Evolutionary conservation across 495 filamentous ascomycete species (phyloP).

Genomic region (Penicillium maclennaniae): DNA sequence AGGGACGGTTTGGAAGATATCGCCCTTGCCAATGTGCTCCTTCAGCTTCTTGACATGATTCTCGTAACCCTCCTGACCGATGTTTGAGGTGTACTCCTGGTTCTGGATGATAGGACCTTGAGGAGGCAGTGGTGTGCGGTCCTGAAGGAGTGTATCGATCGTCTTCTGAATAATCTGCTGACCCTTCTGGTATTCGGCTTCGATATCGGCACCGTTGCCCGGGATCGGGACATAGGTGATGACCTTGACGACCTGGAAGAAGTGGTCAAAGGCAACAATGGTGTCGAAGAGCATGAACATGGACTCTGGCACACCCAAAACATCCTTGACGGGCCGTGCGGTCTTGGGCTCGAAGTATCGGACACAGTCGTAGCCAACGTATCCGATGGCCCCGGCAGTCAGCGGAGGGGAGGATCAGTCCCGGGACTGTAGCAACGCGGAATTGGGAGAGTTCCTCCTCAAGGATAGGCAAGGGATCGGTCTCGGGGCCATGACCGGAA

Average conservation of each 20-base stretch:
- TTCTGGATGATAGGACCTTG: slow-evolving; percentile 67
- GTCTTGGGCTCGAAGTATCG: slow-evolving; percentile 97
- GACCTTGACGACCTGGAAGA: slow-evolving; percentile 86
- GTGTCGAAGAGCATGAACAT: slow-evolving; percentile 98
- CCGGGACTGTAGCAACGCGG: slow-evolving; percentile 75
- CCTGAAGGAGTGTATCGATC: slow-evolving; percentile 63
- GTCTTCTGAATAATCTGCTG: slow-evolving; percentile 57
- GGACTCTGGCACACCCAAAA: slow-evolving; percentile 82
- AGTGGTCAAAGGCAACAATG: slow-evolving; percentile 91
- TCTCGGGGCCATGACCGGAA: slow-evolving; percentile 73
- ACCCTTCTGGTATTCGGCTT: slow-evolving; percentile 61
- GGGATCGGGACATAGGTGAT: slow-evolving; percentile 74
- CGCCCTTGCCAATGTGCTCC: slow-evolving; percentile 79
- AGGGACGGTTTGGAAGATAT: slow-evolving; percentile 97
- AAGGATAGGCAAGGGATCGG: slow-evolving; percentile 77
- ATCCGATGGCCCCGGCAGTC: slow-evolving; percentile 90
- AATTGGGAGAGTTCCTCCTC: slow-evolving; percentile 73
- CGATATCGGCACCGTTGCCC: slow-evolving; percentile 47
- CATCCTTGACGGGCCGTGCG: slow-evolving; percentile 77
- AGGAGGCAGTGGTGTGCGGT: slow-evolving; percentile 71
- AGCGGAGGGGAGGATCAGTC: slow-evolving; percentile 77
- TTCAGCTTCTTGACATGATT: slow-evolving; percentile 76
- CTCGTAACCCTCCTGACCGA: slow-evolving; percentile 85
- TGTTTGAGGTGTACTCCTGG: slow-evolving; percentile 87
- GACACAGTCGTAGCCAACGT: slow-evolving; percentile 96